phyloP scores from a whole-genome alignment of 2,329 filamentous ascomycete genomes.

The Gyromitra esculenta region DNA sequence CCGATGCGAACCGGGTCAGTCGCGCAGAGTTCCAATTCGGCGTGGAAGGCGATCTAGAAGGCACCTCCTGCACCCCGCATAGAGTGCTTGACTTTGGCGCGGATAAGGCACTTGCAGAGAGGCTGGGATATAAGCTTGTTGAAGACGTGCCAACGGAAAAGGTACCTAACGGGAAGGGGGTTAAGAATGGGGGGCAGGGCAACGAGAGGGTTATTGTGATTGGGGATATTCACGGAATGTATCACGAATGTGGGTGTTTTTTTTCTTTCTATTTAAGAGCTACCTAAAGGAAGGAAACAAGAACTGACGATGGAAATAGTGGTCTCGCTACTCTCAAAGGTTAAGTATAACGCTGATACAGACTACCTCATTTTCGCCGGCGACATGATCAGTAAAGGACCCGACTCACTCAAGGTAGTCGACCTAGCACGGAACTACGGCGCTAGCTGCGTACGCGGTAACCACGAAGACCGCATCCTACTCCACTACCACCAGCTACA shows the following conservation, averaged over 20 bases:
- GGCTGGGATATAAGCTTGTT: constrained; percentile 50
- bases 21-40: neutral
- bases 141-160: constrained; percentile 40
- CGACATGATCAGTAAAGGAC: constrained; percentile 86
- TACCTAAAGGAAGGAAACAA: neutral
- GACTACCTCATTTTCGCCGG: constrained; percentile 82
- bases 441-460: constrained; percentile 86
- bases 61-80: constrained; percentile 8
- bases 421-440: constrained; percentile 76
- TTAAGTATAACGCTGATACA: constrained; percentile 69
- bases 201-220: constrained; percentile 86
- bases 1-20: neutral
- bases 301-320: constrained; percentile 17
- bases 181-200: constrained; percentile 88
- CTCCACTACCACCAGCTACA: constrained; percentile 66
- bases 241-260: constrained; percentile 67
- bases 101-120: constrained; percentile 11
- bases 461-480: constrained; percentile 90
- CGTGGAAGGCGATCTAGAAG: neutral
- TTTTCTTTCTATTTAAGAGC: neutral
- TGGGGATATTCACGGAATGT: constrained; percentile 93
- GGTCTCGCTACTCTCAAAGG: constrained; percentile 70
- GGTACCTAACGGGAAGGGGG: constrained; percentile 64
- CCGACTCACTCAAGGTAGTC: constrained; percentile 81
- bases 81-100: constrained; percentile 10